Base-by-base conservation (phyloP, 805 yeast species). In the Kregervanrija fluxuum region DNA sequence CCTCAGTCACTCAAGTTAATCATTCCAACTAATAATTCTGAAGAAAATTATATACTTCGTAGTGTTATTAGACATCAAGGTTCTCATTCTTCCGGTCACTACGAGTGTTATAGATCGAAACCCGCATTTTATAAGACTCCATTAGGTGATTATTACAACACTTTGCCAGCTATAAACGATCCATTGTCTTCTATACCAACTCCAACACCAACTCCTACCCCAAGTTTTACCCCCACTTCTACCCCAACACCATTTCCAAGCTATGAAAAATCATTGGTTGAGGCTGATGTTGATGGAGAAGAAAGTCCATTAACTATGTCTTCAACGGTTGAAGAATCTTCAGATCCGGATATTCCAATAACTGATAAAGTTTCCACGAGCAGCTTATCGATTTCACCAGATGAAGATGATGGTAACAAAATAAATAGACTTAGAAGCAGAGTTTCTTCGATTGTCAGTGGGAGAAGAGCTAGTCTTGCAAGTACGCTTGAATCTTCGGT, bases 1-100 rank as follows among this genome's bases (percentile, higher is more conserved):
- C 79, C 75, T 10, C 90, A 83, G 52, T 54, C 67, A n/a, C 52
- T 82, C 45, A 65, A 69, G 11, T 32, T 30, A 5, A 10, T 5
- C 30, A 32, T 22, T 12, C 28, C 43, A 6, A 33, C 30, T 16
- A 35, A 46, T 22, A 35, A 45, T 1, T 33, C 10, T 12, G 35
- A 31, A 3, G 35, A 32, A 14, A 30, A 17, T 35, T 89, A 86
- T 60, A 68, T 69, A 48, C 69, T 93, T 33, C 75, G 73, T 49
- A 84, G 96, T 0, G 67, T 87, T 49, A 79, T 93, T 14, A 75
- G 89, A 51, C 98, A 93, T 60, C 78, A 81, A 38, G 99, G 99
- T 0, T 80, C 91, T 1, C 97, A 90, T 62, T 74, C 80, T 15
- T 76, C 79, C 37, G 98, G 98, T 1, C 98, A 90, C 58, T 90